phyloP scores from a whole-genome alignment of 75 land plant species.

The Pseudotsuga menziesii region DNA sequence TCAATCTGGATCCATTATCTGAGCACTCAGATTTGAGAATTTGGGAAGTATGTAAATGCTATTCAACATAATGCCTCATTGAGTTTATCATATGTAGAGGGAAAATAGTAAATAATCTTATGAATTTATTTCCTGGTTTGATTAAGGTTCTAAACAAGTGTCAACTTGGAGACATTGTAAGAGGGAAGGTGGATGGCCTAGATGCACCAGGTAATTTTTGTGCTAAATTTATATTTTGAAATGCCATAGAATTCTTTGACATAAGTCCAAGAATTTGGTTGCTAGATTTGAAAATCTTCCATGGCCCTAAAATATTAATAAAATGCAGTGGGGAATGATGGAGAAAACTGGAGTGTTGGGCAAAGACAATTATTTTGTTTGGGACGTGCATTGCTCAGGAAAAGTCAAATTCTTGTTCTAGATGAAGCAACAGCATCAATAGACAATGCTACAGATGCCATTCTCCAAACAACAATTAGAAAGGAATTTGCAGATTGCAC shows the following conservation, averaged over 20 bases:
- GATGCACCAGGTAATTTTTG: constrained; percentile 8
- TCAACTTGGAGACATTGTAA: constrained; percentile 38
- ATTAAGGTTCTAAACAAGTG: constrained; percentile 37
- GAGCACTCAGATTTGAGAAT: constrained; percentile 35
- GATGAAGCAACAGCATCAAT: constrained; percentile 42
- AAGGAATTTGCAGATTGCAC: constrained; percentile 32
- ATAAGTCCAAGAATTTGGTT: neutral
- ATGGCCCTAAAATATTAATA: neutral
- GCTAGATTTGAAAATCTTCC: no score
- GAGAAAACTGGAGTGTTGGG: constrained; percentile 40
- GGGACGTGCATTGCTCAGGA: constrained; percentile 27
- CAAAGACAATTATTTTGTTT: constrained; percentile 32
- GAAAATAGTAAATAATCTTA: no score
- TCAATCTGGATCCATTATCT: constrained; percentile 37
- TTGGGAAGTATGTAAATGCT: constrained; percentile 35
- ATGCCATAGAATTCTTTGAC: neutral
- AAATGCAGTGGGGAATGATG: constrained; percentile 24
- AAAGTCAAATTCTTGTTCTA: constrained; percentile 28
- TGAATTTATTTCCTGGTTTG: neutral
- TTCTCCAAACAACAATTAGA: constrained; percentile 21
- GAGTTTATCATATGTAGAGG: neutral
- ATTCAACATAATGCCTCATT: neutral
- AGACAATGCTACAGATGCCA: no score
- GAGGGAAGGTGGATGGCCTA: constrained; percentile 19
- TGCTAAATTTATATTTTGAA: neutral